phyloP scores from a whole-genome alignment of 345 rosid genomes.

The Hypericum perforatum region DNA sequence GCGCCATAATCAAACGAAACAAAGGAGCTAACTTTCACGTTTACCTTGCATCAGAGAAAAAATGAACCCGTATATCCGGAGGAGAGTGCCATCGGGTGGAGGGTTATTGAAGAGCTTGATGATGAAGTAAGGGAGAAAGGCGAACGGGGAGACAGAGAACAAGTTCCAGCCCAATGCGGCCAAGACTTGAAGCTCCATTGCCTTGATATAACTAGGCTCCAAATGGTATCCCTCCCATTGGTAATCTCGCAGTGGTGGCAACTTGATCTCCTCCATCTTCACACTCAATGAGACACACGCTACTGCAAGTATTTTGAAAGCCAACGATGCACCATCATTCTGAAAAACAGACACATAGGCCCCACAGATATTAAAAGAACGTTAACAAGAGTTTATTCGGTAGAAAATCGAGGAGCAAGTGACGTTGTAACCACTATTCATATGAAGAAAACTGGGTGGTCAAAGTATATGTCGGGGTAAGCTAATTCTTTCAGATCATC shows the following conservation, averaged over 20 bases:
- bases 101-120: constrained; percentile 26
- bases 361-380: too few relatives aligned
- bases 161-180: constrained; percentile 68
- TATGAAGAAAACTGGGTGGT: not conserved
- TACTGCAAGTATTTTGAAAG: constrained; percentile 53
- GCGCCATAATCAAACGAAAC: not conserved
- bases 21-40: not conserved
- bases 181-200: constrained; percentile 62
- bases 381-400: too few relatives aligned
- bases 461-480: constrained; percentile 38
- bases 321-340: constrained; percentile 68
- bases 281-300: constrained; percentile 79
- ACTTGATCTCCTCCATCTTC: constrained; percentile 69
- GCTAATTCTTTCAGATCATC: constrained; percentile 16
- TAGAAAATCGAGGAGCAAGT: too few relatives aligned
- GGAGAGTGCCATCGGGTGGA: constrained; percentile 26
- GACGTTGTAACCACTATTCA: too few relatives aligned
- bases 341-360: not conserved
- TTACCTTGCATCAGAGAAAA: constrained; percentile 49
- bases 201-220: constrained; percentile 40
- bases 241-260: constrained; percentile 53
- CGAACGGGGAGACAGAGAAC: constrained; percentile 61
- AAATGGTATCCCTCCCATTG: constrained; percentile 36
- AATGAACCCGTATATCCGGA: constrained; percentile 40
- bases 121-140: constrained; percentile 51